phyloP scores from a whole-genome alignment of 805 yeast genomes.

The Candida hispaniensis region DNA sequence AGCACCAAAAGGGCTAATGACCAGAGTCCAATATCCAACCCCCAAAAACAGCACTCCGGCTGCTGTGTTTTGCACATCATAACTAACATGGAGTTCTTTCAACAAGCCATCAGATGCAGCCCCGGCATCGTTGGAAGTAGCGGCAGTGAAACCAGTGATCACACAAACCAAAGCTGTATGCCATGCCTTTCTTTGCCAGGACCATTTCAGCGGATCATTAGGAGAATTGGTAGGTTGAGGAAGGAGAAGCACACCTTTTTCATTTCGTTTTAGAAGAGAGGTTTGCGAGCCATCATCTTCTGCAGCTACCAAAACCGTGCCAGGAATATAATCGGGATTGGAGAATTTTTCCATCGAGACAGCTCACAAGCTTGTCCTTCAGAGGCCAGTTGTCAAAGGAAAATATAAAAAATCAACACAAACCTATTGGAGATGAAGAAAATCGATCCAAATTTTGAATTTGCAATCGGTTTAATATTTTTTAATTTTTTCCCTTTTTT shows the following conservation, averaged over 20 bases:
- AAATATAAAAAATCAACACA: too few species aligned
- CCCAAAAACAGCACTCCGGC: slow-evolving; percentile 68
- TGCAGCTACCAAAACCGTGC: slow-evolving; percentile 18
- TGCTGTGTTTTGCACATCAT: slow-evolving; percentile 63
- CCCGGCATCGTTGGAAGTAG: slow-evolving; percentile 63
- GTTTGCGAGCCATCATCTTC: too few species aligned
- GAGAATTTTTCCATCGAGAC: too few species aligned
- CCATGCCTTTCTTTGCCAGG: slow-evolving; percentile 36
- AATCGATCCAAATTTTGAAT: too few species aligned
- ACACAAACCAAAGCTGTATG: slow-evolving; percentile 34
- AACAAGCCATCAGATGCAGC: slow-evolving; percentile 58
- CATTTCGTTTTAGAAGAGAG: slow-evolving; percentile 16
- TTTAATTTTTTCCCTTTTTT: too few species aligned
- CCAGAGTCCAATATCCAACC: slow-evolving; percentile 53
- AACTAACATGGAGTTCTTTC: slow-evolving; percentile 50
- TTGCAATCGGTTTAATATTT: too few species aligned
- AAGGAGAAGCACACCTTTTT: slow-evolving; percentile 39
- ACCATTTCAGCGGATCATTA: slow-evolving; percentile 61
- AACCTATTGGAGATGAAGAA: too few species aligned
- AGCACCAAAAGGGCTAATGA: slow-evolving; percentile 58
- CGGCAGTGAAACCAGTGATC: slow-evolving; percentile 39
- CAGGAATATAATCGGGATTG: slow-evolving; percentile 23
- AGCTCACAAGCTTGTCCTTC: too few species aligned
- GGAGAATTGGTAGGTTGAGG: slow-evolving; percentile 62
- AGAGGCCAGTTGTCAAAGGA: too few species aligned